A percentile compares a stretch with the other conserved stretches of the same genome.
Conservation (phyloP, 2,329 filamentous ascomycete genomes). For the Sporothrix variecibatus region DNA sequence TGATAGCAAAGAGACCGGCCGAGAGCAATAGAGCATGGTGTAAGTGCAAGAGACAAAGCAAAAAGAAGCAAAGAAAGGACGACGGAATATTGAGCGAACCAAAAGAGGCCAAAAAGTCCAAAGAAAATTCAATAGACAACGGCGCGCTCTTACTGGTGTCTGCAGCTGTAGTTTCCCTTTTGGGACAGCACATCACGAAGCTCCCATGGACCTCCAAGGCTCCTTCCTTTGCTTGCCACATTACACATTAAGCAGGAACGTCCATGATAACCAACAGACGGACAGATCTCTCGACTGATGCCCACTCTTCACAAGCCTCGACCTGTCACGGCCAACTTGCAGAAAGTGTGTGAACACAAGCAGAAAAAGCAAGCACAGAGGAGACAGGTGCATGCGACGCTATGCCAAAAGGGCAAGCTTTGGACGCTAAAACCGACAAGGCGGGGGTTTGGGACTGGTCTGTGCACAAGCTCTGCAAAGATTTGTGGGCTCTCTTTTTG, state of each 20-base stretch:
- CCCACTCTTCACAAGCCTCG: neutral
- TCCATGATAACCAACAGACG: neutral
- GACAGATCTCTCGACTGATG: neutral
- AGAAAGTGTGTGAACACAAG: neutral
- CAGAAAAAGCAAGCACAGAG: neutral
- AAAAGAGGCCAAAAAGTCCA: neutral
- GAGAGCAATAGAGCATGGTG: neutral
- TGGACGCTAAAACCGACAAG: conserved; percentile 20
- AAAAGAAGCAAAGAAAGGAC: neutral
- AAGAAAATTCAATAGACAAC: neutral
- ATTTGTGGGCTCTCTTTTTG: neutral
- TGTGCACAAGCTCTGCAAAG: conserved; percentile 18
- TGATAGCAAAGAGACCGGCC: neutral
- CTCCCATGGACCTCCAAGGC: too few species aligned
- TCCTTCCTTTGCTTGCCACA: too few species aligned
- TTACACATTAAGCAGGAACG: too few species aligned
- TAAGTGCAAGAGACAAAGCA: neutral
- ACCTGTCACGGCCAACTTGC: neutral
- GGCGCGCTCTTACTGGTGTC: neutral
- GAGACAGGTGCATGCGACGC: conserved; percentile 1
- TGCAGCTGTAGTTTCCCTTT: neutral
- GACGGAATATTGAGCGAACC: neutral
- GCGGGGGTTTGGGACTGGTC: conserved; percentile 8
- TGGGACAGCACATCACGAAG: neutral
- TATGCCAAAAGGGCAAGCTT: conserved; percentile 17